Evolutionary conservation across 148 eudicot species (phyloP).

Genomic region (Camellia sinensis): DNA sequence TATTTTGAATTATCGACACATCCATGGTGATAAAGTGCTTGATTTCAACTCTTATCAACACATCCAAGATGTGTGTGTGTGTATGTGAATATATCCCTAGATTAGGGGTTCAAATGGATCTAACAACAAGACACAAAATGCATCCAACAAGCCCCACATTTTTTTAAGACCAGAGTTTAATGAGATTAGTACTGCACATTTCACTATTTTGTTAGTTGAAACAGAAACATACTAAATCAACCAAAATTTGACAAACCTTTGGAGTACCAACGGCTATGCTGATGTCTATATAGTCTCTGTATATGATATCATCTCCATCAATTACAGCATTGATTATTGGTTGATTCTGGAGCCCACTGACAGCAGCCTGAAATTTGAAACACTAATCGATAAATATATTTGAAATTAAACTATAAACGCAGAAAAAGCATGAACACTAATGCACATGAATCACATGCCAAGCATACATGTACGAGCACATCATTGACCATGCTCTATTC

Average conservation of each 20-base stretch:
- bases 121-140: slow-evolving; percentile 2
- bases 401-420: background rate
- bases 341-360: slow-evolving; percentile 87
- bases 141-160: background rate
- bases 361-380: slow-evolving; percentile 63
- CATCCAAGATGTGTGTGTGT: too few relatives aligned
- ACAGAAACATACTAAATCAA: background rate
- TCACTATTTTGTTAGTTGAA: background rate
- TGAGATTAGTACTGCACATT: background rate
- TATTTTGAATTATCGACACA: too few relatives aligned
- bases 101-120: background rate
- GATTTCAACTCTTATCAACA: slow-evolving; percentile 29
- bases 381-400: background rate
- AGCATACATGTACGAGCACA: slow-evolving; percentile 1
- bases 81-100: background rate
- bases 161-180: background rate
- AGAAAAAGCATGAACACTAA: background rate
- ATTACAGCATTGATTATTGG: slow-evolving; percentile 94
- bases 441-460: background rate
- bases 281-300: slow-evolving; percentile 88
- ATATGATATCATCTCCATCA: slow-evolving; percentile 95
- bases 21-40: slow-evolving; percentile 19
- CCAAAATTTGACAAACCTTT: slow-evolving; percentile 48
- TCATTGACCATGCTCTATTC: background rate
- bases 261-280: slow-evolving; percentile 98